A percentile compares a stretch with the other conserved stretches of the same genome.
Evolutionary conservation across 768 basidiomycete species (phyloP).

Genomic region (Pulveroboletus sp.): DNA sequence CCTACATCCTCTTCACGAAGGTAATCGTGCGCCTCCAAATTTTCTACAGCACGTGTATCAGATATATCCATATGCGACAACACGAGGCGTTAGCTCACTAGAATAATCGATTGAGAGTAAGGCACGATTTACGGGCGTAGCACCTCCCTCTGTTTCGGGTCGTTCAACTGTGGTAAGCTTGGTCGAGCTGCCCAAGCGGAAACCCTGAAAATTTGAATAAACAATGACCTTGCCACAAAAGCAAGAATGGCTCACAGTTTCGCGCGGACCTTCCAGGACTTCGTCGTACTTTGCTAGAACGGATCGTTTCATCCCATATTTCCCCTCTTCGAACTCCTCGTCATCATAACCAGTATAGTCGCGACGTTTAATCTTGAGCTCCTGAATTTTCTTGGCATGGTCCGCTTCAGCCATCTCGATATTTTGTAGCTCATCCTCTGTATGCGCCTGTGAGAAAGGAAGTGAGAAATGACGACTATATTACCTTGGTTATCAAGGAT

Average conservation of each 20-base stretch:
- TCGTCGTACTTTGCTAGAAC: conserved; percentile 94
- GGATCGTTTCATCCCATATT: conserved; percentile 73
- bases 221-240: background rate
- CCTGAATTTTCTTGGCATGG: conserved; percentile 68
- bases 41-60: conserved; percentile 51
- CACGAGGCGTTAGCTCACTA: conserved; percentile 49
- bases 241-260: conserved; percentile 46
- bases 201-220: conserved; percentile 51
- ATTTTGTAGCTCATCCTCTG: conserved; percentile 98
- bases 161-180: conserved; percentile 34
- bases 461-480: background rate
- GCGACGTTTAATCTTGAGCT: conserved; percentile 81
- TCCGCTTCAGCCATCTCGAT: conserved; percentile 91
- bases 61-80: background rate
- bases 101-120: conserved; percentile 83
- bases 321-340: conserved; percentile 79
- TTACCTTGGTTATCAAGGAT: conserved; percentile 93
- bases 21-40: conserved; percentile 82
- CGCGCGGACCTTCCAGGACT: conserved; percentile 68
- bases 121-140: conserved; percentile 69
- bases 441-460: background rate
- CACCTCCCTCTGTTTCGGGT: conserved; percentile 45
- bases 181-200: conserved; percentile 71
- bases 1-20: conserved; percentile 86
- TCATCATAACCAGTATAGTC: conserved; percentile 97